Percentiles rank a stretch among this genome's conserved stretches.
These are phyloP conservation scores for Tieghemiomyces parasiticus DNA, from an alignment of 192 early-diverging fungal genomes.

Conservation along the genomic window DNA sequence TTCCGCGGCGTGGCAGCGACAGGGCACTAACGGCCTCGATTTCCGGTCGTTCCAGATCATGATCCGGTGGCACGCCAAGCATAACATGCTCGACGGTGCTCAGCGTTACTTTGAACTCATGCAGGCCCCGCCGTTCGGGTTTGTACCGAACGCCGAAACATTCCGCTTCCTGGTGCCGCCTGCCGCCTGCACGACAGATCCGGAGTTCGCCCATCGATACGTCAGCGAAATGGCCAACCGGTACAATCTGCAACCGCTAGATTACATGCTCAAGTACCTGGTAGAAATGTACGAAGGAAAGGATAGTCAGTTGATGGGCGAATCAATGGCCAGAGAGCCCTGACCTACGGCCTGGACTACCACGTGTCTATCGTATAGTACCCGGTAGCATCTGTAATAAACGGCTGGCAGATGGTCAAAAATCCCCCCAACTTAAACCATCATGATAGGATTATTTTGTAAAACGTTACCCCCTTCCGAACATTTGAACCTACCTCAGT, in stretches of 20 bases:
- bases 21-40: constrained; percentile 2
- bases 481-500: no score
- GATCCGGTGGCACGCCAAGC: constrained; percentile 7
- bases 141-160: neutral
- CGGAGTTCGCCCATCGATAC: neutral
- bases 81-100: neutral
- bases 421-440: no score
- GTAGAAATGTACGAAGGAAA: neutral
- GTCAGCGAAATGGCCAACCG: neutral
- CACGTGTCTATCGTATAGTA: no score
- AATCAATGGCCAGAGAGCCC: no score
- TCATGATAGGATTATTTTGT: no score
- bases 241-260: neutral
- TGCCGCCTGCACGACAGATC: neutral
- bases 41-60: neutral
- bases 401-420: no score
- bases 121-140: constrained; percentile 3
- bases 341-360: no score
- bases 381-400: no score
- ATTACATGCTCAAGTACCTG: neutral
- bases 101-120: constrained; percentile 10
- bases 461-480: no score
- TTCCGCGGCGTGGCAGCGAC: neutral
- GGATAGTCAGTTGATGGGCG: no score
- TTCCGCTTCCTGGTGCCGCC: constrained; percentile 2